Base-by-base conservation (phyloP, 345 rosid genomes). In the Eucalyptus globulus region DNA sequence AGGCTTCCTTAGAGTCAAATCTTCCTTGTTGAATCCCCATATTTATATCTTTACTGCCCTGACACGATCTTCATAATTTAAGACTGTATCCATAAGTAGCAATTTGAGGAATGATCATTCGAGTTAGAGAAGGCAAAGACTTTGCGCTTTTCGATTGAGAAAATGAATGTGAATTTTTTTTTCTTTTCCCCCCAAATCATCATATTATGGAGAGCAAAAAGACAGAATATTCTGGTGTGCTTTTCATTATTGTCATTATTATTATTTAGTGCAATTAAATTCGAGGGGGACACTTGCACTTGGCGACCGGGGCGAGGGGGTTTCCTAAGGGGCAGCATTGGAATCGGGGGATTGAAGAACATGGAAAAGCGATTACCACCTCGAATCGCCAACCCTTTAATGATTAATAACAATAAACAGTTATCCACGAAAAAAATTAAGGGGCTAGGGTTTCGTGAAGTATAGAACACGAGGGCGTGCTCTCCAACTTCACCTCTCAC, bases 391-490 rank as follows among this genome's bases (percentile, higher is more conserved):
- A 85, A n/a, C 49, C 76, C 45, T 88, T 43, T 43, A 27, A 62
- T 26, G 31, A 14, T 7, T 31, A 86, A 86, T 40, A 27, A 86
- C 87, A 51, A 86, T 86, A 49, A 86, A 9, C 62, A 86, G 65
- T 34, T 86, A 50, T 50, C 43, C 13, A 40, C 29, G 85, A 40
- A 76, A 11, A 40, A 56, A 40, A 76, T 76, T 22, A 80, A 47
- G 40, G 72, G 40, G 86, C 87, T 27, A 53, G 86, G 88, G 43
- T 86, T 89, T 87, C 80, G 65, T 21, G 72, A 85, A 87, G 86
- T 85, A 88, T 54, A 86, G 89, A 91, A 72, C 90, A 90, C 90
- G 88, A 90, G 86, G 90, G 89, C 76, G 91, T 60, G 54, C 86
- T 62, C 85, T 67, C 88, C 90, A 37, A 86, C 72, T 43, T 72